Evolutionary conservation across 2,329 filamentous ascomycete species (phyloP), one percentile per base, ranked within the genome.

Genomic region (Hypoxylon sp.): DNA sequence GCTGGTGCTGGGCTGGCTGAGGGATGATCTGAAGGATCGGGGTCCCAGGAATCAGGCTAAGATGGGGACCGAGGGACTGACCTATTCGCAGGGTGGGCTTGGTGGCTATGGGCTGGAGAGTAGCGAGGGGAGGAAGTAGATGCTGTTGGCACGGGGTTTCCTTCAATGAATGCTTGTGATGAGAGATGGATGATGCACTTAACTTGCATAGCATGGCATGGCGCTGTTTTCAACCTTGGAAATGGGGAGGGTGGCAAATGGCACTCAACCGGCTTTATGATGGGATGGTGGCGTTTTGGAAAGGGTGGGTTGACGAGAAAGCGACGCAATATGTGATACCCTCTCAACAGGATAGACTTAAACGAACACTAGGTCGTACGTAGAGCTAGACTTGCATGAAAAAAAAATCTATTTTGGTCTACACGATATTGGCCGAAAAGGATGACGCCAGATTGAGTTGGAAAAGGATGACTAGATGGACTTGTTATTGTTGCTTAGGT

Each of bases 1-100:
- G 74, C 73, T 99, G 57, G 94, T 97, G 20, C 75, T 99, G 61
- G 79, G 80, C 45, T 99, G 94, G 94, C 76, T 99, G 70, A 84
- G 84, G 67, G 82, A 89, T 55, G 93, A 97, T 73, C 72, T 97
- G 56, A 76, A 79, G 62, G 86, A 89, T 60, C 78, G 93, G 60
- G 93, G 93, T 0, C 92, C 92, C 2, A 78, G 93, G 36, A 89
- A 76, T 59, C 72, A 83, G 60, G 74, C 76, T 29, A 75, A 75
- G 48, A 72, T 78, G 50, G 79, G 73, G 0, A 77, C 79, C 3
- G 84, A 90, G 71, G 87, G 87, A 2, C 81, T 82, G 76, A 84
- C 84, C 5, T 90, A 85, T 51, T 73, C 71, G 1, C 74, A 75
- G 21, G 75, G 75, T 9, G 78, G 77, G 19, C 73, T 82, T 55